Percentiles rank a stretch among this genome's conserved stretches.
These are phyloP conservation scores for Plicaturopsis crispa DNA, from an alignment of 768 basidiomycete species.

Conservation along the genomic window DNA sequence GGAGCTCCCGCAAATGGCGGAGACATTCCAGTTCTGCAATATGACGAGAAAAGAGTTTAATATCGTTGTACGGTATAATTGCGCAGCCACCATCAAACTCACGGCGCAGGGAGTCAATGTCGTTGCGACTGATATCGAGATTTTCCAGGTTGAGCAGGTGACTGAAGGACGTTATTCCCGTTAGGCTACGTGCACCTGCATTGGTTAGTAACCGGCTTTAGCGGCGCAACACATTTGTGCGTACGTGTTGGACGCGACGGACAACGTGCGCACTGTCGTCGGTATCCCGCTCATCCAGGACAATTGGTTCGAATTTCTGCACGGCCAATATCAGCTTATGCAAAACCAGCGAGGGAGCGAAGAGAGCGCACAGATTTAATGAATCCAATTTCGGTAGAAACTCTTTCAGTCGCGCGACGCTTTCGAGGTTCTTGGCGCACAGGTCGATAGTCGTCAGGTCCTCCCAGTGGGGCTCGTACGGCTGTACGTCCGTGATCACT, in stretches of 20 bases:
- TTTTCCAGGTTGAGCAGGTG: constrained; percentile 82
- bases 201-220: constrained; percentile 4
- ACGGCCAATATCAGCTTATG: neutral
- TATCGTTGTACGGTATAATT: constrained; percentile 6
- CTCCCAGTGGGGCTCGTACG: constrained; percentile 95
- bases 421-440: constrained; percentile 48
- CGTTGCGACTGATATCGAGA: constrained; percentile 87
- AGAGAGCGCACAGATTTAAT: constrained; percentile 70
- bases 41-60: constrained; percentile 8
- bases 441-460: constrained; percentile 68
- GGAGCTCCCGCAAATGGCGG: constrained; percentile 80
- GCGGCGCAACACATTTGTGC: constrained; percentile 17
- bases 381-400: constrained; percentile 78
- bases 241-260: constrained; percentile 69
- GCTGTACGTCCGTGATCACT: constrained; percentile 90
- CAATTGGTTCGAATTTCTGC: constrained; percentile 66
- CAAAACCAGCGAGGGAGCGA: no score
- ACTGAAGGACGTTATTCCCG: constrained; percentile 79
- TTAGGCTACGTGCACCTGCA: constrained; percentile 44
- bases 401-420: constrained; percentile 63
- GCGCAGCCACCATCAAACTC: constrained; percentile 26
- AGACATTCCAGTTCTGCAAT: constrained; percentile 74
- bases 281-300: constrained; percentile 80
- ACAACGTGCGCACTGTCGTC: constrained; percentile 62
- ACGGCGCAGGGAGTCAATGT: constrained; percentile 84